Evolutionary conservation across 2,329 filamentous ascomycete genomes (phyloP).

Genomic region (Hypoxylon sp.): DNA sequence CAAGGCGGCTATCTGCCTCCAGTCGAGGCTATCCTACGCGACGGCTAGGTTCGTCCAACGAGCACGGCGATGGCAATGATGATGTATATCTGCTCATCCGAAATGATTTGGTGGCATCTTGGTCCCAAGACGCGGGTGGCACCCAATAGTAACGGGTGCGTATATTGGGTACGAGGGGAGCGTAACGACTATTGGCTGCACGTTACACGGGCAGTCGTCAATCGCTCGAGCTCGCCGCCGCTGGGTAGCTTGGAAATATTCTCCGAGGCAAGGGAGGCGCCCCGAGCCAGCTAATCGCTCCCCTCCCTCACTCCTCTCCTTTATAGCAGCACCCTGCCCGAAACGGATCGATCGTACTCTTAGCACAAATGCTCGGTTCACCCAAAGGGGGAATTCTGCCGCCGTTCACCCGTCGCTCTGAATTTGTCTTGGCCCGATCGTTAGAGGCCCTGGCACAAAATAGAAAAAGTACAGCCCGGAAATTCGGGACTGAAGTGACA

Average conservation of each 20-base stretch:
- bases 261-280: conserved; percentile 17
- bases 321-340: conserved; percentile 12
- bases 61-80: conserved; percentile 6
- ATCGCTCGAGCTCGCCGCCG: conserved; percentile 19
- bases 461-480: conserved; percentile 10
- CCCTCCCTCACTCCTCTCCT: too few species aligned
- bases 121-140: conserved; percentile 5
- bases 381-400: conserved; percentile 17
- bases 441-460: conserved; percentile 13
- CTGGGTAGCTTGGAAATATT: conserved; percentile 22
- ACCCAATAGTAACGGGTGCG: conserved; percentile 1
- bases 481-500: conserved; percentile 17
- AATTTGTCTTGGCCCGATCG: conserved; percentile 7
- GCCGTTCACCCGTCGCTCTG: conserved; percentile 4
- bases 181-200: conserved; percentile 14
- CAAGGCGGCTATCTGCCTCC: conserved; percentile 2
- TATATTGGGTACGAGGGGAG: conserved; percentile 22
- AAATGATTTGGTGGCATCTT: conserved; percentile 1
- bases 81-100: conserved; percentile 11
- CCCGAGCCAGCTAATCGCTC: not conserved
- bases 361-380: conserved; percentile 8
- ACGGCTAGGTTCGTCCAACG: conserved; percentile 2
- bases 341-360: conserved; percentile 10
- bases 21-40: conserved; percentile 7
- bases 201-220: not conserved